Base-by-base conservation (phyloP, 441 rosid genomes). In the Populus hybrid region DNA sequence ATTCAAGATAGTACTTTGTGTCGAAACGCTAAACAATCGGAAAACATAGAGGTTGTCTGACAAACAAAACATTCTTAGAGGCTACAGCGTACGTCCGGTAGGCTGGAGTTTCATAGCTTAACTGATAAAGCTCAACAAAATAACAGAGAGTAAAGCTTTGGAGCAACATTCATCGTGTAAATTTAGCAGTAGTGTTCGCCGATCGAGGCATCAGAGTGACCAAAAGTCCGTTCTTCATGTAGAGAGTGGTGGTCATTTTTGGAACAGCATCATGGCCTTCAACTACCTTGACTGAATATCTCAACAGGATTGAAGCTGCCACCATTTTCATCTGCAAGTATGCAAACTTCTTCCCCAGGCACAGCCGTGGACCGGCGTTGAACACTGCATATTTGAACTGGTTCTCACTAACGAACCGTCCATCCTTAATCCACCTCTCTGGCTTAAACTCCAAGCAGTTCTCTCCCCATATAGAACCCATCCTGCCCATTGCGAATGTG, bases 271-370 rank as follows among this genome's bases (percentile, higher is more conserved):
- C 12, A 63, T 88, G 90, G 64, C 84, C 87, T 67, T 81, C 82
- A 61, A 79, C 91, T 46, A 89, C 90, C 80, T 84, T 78, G 68
- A 94, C 80, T 14, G 88, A 85, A 80, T 88, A 92, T 80, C 92
- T 90, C 80, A 82, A 63, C 75, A 94, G 77, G 65, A 88, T 78
- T 0, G 98, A 87, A 81, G 95, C 91, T 67, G 91, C 92, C 79
- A 92, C 91, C 95, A 94, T 88, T 81, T 92, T 92, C 98, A 92
- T 94, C 78, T 94, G 92, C 86, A 88, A 73, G 83, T 88, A 92
- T 8, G 95, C 93, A 66, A 90, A 91, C 28, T 87, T 92, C 84
- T 88, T 92, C 73, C 95, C 95, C 76, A 90, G 26, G 65, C 95
- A 94, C 69, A 88, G 67, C 81, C 94, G 86, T 57, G 90, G 95